Evolutionary conservation across 106 monocot species (phyloP).

Genomic region (Cymbidium sinense): DNA sequence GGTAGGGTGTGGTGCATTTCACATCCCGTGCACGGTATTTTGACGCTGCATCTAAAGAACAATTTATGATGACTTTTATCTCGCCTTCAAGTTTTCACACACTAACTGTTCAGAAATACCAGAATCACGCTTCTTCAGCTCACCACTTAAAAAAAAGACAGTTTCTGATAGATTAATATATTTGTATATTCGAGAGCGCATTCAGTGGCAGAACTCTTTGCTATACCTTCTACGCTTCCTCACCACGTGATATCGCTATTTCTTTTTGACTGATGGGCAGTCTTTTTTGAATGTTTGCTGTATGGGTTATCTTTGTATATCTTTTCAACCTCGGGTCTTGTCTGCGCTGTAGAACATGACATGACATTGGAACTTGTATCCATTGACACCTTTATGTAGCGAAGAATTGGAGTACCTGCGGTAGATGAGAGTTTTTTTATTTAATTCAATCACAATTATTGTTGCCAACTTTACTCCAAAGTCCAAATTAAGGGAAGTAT

Average conservation of each 20-base stretch:
- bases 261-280: not conserved
- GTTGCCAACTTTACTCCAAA: not conserved
- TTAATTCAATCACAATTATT: not conserved
- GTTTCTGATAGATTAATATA: no score
- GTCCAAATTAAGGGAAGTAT: not conserved
- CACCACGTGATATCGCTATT: not conserved
- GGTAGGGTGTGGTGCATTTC: no score
- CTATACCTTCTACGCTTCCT: not conserved
- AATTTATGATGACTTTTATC: no score
- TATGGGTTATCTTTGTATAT: not conserved
- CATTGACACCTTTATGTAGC: not conserved
- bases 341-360: not conserved
- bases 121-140: no score
- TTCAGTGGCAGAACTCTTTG: no score
- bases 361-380: conserved; percentile 1
- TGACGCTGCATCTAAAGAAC: no score
- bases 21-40: no score
- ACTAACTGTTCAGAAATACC: no score
- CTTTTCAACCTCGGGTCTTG: not conserved
- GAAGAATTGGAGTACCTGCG: not conserved
- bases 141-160: no score
- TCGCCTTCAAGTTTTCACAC: no score
- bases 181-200: no score
- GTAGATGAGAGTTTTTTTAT: not conserved
- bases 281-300: not conserved